These are phyloP conservation scores for Sugiyamaella chiloensis DNA, from an alignment of 805 yeast genomes.

Conservation along the genomic window DNA sequence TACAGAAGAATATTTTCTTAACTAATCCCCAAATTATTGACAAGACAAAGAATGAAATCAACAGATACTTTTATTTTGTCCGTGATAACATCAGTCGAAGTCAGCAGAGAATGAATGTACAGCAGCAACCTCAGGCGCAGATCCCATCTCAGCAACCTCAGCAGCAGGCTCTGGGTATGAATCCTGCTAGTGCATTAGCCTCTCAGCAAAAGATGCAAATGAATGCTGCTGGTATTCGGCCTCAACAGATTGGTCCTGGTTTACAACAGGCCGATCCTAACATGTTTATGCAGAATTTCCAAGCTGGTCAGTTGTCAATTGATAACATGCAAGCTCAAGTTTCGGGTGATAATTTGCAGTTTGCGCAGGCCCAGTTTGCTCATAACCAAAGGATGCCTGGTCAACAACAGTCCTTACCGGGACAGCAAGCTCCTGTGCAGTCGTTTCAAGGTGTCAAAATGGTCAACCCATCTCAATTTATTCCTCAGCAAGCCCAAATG, in stretches of 20 bases:
- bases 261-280: not conserved
- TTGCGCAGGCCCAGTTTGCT: constrained; percentile 2
- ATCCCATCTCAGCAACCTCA: constrained; percentile 19
- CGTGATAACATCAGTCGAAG: constrained; percentile 43
- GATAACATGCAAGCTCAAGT: constrained; percentile 1
- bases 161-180: constrained; percentile 6
- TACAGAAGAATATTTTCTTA: constrained; percentile 60
- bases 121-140: constrained; percentile 21
- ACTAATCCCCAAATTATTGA: constrained; percentile 72
- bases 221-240: constrained; percentile 10
- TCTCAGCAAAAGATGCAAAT: constrained; percentile 23
- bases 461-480: constrained; percentile 1
- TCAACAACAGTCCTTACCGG: constrained; percentile 16
- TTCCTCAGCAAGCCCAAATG: not conserved
- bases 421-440: constrained; percentile 27
- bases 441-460: constrained; percentile 12
- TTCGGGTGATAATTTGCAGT: not conserved
- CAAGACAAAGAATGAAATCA: constrained; percentile 67
- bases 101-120: constrained; percentile 21
- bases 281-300: constrained; percentile 1
- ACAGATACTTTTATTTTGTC: constrained; percentile 70
- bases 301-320: constrained; percentile 1
- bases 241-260: constrained; percentile 9
- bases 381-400: not conserved
- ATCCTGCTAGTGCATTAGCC: constrained; percentile 20